A percentile compares a stretch with the other conserved stretches of the same genome.
Conservation (phyloP, 176 grass and related monocot genomes). For the Triticum turgidum region DNA sequence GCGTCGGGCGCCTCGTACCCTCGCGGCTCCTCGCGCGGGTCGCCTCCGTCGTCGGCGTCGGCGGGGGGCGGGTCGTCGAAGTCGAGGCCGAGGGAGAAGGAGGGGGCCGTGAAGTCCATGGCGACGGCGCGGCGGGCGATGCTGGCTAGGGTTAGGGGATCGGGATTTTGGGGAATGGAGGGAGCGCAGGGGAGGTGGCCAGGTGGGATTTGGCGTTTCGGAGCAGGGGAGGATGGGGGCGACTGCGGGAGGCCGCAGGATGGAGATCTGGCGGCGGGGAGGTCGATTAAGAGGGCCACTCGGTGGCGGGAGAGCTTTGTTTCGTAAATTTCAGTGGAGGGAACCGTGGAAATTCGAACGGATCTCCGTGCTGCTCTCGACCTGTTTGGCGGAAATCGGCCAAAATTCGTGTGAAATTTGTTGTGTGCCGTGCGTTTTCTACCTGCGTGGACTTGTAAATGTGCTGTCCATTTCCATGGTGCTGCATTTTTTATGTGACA, state of each 20-base stretch:
- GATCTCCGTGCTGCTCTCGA: background rate
- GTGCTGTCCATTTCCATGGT: too few species aligned
- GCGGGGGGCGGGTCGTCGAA: constrained; percentile 7
- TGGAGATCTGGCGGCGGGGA: background rate
- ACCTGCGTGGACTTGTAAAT: background rate
- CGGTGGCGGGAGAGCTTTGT: constrained; percentile 32
- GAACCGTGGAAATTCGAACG: constrained; percentile 13
- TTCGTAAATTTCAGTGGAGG: constrained; percentile 23
- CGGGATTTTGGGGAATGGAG: constrained; percentile 4
- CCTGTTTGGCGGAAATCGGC: background rate
- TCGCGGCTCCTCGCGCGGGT: background rate
- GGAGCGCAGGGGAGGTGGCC: background rate
- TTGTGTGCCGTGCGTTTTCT: background rate
- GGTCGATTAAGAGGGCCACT: background rate
- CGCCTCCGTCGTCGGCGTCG: too few species aligned
- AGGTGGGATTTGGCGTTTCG: background rate
- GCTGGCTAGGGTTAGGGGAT: background rate
- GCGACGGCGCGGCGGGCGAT: background rate
- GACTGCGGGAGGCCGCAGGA: background rate
- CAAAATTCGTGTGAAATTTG: background rate
- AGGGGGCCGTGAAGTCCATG: constrained; percentile 67
- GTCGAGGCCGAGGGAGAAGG: constrained; percentile 75
- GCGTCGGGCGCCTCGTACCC: background rate
- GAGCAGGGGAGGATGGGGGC: background rate
- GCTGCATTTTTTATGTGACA: too few species aligned